Evolutionary conservation across 2,329 filamentous ascomycete genomes (phyloP), one percentile per base, ranked within the genome.

Genomic region (Botrytis fabae): DNA sequence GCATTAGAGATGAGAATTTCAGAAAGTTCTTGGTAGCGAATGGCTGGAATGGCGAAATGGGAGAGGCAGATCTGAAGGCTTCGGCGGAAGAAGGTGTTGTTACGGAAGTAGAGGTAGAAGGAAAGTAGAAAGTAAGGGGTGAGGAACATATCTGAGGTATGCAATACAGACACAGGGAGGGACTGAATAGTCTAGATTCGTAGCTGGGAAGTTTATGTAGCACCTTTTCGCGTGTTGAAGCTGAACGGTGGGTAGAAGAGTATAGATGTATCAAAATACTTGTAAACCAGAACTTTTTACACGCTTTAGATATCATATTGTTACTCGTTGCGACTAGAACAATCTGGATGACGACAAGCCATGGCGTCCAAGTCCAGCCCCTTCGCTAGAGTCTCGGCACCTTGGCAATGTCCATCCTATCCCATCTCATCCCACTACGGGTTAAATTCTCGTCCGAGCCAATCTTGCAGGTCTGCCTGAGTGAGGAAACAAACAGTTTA

Each of bases 21-120:
- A 80, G 82, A 22, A 79, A 80, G 3, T 86, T 85, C 74, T 78
- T 86, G 60, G 80, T 84, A 5, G 78, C 77, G 2, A 79, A 85
- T 72, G 85, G 84, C 0, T 86, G 85, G 85, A 81, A 83, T 70
- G 84, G 84, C 0, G 80, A 84, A 74, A 85, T 86, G 84, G 83
- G 82, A 2, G 82, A 83, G 74, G 79, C 80, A 61, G 82, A 83
- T 76, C 70, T 83, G 60, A 78, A 81, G 59, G 82, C 78, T 2
- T 61, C 80, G 75, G 82, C 81, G 9, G 78, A 79, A 64, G 76
- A 74, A 22, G 72, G 70, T 28, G 64, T 62, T 2, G 35, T 42
- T 16, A 48, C 16, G 14, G 69, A 72, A 14, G 66, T 74, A 48
- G 71, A 71, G 16, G 63, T 57, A 10, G 51, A 32, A 35, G 61